These are phyloP conservation scores for Mycena metata DNA, from an alignment of 768 basidiomycete genomes.

Conservation along the genomic window DNA sequence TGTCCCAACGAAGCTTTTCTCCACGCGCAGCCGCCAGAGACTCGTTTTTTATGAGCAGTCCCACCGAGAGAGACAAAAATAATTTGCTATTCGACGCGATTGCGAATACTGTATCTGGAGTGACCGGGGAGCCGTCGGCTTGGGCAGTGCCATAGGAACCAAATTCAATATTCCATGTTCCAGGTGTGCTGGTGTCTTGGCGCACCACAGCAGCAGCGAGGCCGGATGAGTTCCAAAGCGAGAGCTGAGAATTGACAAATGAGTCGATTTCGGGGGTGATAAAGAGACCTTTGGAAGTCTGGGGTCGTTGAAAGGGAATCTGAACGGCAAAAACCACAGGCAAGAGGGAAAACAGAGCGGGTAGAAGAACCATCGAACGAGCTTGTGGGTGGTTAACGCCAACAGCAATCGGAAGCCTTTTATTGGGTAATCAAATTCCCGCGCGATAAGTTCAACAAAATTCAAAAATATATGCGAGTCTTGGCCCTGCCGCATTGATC, in stretches of 20 bases:
- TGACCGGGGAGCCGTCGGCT: constrained; percentile 51
- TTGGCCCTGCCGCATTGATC: too few relatives aligned
- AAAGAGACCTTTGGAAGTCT: constrained; percentile 11
- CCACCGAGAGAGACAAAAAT: constrained; percentile 54
- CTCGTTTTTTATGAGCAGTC: constrained; percentile 55
- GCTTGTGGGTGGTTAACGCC: too few relatives aligned
- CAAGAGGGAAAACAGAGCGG: too few relatives aligned
- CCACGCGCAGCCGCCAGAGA: constrained; percentile 50
- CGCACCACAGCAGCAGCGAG: constrained; percentile 56
- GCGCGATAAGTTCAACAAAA: too few relatives aligned
- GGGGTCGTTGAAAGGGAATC: too few relatives aligned
- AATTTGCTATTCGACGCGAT: constrained; percentile 62
- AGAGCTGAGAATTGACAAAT: constrained; percentile 41
- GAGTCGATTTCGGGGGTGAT: constrained; percentile 36
- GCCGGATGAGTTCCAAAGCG: constrained; percentile 56
- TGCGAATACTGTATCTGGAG: constrained; percentile 59
- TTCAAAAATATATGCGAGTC: too few relatives aligned
- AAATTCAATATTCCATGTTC: constrained; percentile 53
- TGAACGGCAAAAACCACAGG: too few relatives aligned
- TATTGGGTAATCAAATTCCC: too few relatives aligned
- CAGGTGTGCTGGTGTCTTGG: constrained; percentile 47
- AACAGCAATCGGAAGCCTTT: too few relatives aligned
- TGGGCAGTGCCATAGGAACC: constrained; percentile 54
- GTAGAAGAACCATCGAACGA: too few relatives aligned
- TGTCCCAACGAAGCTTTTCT: constrained; percentile 52